A percentile compares a stretch with the other conserved stretches of the same genome.
Conservation (phyloP, 768 basidiomycete genomes). For the Aureoboletus auriporus region DNA sequence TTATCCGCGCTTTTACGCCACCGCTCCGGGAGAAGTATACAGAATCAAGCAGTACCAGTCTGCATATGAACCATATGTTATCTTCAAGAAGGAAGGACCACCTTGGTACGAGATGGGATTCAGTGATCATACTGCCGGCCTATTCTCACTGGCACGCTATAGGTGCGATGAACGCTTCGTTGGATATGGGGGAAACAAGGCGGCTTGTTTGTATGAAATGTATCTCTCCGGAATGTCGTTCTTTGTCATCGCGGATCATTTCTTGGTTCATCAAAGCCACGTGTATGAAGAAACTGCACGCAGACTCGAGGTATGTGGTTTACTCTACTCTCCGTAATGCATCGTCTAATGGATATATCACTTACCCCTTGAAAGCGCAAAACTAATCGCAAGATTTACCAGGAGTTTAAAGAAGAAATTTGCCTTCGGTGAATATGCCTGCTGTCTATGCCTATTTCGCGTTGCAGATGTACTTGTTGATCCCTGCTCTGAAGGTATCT, state of each 20-base stretch:
- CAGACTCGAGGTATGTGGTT: constrained; percentile 55
- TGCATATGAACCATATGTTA: constrained; percentile 85
- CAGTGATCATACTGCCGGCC: background rate
- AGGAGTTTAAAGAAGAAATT: constrained; percentile 74
- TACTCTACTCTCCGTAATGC: background rate
- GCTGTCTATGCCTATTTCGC: background rate
- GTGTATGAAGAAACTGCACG: constrained; percentile 73
- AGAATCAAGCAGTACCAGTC: constrained; percentile 73
- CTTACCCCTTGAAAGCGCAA: constrained; percentile 44
- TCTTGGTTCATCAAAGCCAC: constrained; percentile 86
- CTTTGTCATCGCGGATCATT: constrained; percentile 83
- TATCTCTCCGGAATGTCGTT: constrained; percentile 82
- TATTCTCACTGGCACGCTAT: background rate
- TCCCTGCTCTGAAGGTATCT: constrained; percentile 48
- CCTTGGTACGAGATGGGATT: constrained; percentile 52
- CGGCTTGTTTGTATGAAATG: constrained; percentile 89
- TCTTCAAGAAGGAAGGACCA: constrained; percentile 71
- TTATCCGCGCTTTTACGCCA: constrained; percentile 61
- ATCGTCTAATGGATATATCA: background rate
- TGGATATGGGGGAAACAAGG: constrained; percentile 91
- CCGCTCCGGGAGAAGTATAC: constrained; percentile 66
- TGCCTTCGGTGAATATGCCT: constrained; percentile 51
- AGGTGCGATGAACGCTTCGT: constrained; percentile 93
- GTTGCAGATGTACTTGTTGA: background rate
- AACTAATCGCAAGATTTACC: constrained; percentile 72